Evolutionary conservation across 768 basidiomycete species (phyloP).

Genomic region (Lactarius sp.): DNA sequence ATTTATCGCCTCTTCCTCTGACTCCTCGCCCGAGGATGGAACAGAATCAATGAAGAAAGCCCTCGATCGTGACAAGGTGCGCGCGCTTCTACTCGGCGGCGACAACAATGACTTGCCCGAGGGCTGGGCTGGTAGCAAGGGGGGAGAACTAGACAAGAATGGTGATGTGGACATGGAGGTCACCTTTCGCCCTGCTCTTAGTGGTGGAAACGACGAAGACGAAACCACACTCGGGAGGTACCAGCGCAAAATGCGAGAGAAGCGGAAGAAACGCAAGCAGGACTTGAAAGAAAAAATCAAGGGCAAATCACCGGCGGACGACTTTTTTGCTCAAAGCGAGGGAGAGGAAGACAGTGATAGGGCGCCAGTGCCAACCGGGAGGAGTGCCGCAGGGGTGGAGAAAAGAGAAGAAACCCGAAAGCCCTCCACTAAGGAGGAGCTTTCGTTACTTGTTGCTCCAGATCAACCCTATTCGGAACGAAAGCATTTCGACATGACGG

Average conservation of each 20-base stretch:
- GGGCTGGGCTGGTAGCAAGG: conserved; percentile 61
- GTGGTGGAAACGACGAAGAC: conserved; percentile 47
- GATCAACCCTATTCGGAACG: conserved; percentile 51
- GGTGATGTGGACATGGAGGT: conserved; percentile 86
- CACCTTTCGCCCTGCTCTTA: conserved; percentile 87
- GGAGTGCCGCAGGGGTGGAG: conserved; percentile 1
- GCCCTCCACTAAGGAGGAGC: conserved; percentile 54
- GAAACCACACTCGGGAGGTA: conserved; percentile 90
- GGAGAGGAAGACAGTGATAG: conserved; percentile 33
- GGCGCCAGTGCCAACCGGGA: conserved; percentile 23
- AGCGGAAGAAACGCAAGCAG: conserved; percentile 74
- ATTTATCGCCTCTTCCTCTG: conserved; percentile 40
- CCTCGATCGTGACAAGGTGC: conserved; percentile 57
- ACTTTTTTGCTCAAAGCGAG: conserved; percentile 67
- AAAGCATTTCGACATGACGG: conserved; percentile 86
- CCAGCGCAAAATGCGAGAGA: conserved; percentile 85
- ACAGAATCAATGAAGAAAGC: conserved; percentile 44
- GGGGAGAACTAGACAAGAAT: conserved; percentile 34
- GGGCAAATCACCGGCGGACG: conserved; percentile 44
- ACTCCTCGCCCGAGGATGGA: conserved; percentile 49
- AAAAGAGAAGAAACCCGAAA: conserved; percentile 12
- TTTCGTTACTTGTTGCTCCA: conserved; percentile 56
- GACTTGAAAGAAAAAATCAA: conserved; percentile 44
- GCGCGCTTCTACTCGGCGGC: conserved; percentile 68
- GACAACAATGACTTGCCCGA: conserved; percentile 70